phyloP scores from a whole-genome alignment of 2,329 filamentous ascomycete species.

The Acephala macrosclerotiorum region DNA sequence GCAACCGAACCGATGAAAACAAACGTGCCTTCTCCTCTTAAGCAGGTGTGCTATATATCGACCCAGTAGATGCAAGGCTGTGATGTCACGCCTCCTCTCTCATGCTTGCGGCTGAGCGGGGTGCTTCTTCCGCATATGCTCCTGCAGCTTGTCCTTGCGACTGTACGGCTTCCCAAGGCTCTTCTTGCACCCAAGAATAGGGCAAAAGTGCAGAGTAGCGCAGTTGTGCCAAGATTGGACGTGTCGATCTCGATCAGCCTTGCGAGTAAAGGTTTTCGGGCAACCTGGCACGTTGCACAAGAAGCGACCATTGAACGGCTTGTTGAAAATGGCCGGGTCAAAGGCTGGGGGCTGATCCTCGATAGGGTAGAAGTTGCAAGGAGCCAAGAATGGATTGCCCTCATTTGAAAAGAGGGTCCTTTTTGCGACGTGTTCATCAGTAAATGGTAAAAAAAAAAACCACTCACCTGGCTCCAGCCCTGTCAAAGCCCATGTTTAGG shows the following conservation, averaged over 20 bases:
- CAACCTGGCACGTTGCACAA: background rate
- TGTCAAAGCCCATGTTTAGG: too few relatives aligned
- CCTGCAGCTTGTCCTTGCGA: conserved; percentile 4
- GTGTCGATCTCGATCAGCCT: conserved; percentile 6
- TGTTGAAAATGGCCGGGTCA: background rate
- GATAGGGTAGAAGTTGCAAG: too few relatives aligned
- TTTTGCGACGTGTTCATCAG: too few relatives aligned
- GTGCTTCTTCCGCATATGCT: conserved; percentile 9
- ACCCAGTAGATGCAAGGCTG: too few relatives aligned
- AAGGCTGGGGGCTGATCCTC: background rate
- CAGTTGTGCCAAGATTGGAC: background rate
- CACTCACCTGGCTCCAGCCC: too few relatives aligned
- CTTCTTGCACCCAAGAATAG: background rate
- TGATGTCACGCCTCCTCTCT: background rate
- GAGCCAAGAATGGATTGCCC: too few relatives aligned
- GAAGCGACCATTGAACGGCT: background rate
- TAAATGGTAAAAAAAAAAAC: background rate
- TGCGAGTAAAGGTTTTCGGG: background rate
- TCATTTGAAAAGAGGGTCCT: too few relatives aligned
- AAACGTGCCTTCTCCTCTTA: background rate
- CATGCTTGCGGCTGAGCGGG: background rate
- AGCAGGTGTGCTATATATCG: background rate
- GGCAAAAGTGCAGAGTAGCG: conserved; percentile 8
- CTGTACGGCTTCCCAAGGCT: conserved; percentile 9
- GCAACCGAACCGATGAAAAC: background rate